Percentiles rank a stretch among this genome's conserved stretches.
phyloP scores from a whole-genome alignment of 1,284 basidiomycete genomes.

The Pseudozyma sp. region DNA sequence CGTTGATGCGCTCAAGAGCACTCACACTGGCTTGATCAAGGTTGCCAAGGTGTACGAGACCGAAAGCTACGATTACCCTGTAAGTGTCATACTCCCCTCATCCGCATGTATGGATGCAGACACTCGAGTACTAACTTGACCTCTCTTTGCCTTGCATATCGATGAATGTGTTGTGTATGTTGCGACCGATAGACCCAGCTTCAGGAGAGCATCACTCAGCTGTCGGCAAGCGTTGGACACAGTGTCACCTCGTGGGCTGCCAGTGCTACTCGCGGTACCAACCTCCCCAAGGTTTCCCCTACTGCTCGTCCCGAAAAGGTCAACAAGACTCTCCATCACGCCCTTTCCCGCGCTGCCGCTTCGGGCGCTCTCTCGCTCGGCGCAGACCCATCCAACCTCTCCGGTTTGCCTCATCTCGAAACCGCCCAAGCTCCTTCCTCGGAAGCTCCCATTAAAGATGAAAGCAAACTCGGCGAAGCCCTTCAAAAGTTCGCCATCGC shows the following conservation, averaged over 20 bases:
- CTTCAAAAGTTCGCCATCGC: conserved; percentile 83
- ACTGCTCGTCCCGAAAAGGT: conserved; percentile 70
- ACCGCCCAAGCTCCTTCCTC: conserved; percentile 36
- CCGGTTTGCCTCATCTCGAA: conserved; percentile 49
- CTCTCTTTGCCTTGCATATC: too few relatives aligned
- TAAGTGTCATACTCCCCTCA: conserved; percentile 72
- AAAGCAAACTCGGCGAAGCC: conserved; percentile 74
- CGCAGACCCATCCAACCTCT: conserved; percentile 55
- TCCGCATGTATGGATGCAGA: conserved; percentile 54
- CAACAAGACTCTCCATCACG: conserved; percentile 92
- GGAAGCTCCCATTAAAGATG: conserved; percentile 40
- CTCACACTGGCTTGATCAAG: conserved; percentile 83
- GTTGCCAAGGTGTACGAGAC: conserved; percentile 60
- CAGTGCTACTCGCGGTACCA: conserved; percentile 79
- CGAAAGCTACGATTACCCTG: conserved; percentile 67
- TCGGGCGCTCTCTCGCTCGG: conserved; percentile 75
- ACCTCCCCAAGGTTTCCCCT: conserved; percentile 77
- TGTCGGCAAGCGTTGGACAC: conserved; percentile 75
- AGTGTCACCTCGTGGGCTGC: conserved; percentile 86
- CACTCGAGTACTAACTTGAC: too few relatives aligned
- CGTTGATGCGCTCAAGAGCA: conserved; percentile 86
- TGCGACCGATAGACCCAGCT: conserved; percentile 65
- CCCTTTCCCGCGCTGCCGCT: conserved; percentile 84
- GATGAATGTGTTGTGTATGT: too few relatives aligned
- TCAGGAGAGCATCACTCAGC: conserved; percentile 72